Evolutionary conservation across 768 basidiomycete species (phyloP), one percentile per base, ranked within the genome.

Genomic region (Sistotremastrum niveocremeum): DNA sequence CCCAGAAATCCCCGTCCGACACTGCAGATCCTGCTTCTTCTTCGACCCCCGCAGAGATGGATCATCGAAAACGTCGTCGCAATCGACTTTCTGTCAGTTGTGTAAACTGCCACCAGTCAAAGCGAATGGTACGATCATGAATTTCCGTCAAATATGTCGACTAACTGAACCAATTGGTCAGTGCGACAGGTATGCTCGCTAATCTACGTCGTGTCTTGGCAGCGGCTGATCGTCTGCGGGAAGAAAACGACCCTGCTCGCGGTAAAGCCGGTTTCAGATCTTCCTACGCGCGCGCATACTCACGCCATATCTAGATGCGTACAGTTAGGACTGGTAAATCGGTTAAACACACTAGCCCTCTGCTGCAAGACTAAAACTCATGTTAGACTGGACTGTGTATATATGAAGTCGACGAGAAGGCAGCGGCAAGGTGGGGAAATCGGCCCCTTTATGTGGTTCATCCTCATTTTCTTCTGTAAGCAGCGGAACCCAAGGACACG

Each of bases 61-160:
- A 66, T 52, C 63, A 65, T 47, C 54, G 65, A 47, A 66, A 63
- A 49, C 48, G 61, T 42, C 62, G 62, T 44, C 52, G 65, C 33
- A 65, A 66, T 53, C 54, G 65, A 33, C 63, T 63, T 4, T 65
- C 63, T 11, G 52, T 62, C 42, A 62, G 61, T 42, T 66, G 65
- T 50, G 52, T 66, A 12, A 48, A 48, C 8, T 66, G 65, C 54
- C 63, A 66, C 48, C 59, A 60, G 44, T 61, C 65, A 48, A 66
- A 66, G 49, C 53, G 65, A 31, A 65, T 62, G 55, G 63, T 64
- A 43, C 39, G 62, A 51, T 10, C 6, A 34, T 34, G 34, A 11
- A 28, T 7, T 32, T 34, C 31, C 37, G 35, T 42, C 9, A 39
- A 20, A 7, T 38, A 9, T 45, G 10, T 28, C 28, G 12, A 32